Evolutionary conservation across 495 filamentous ascomycete genomes (phyloP), one percentile per base, ranked within the genome.

Genomic region (Annulohypoxylon nitens): DNA sequence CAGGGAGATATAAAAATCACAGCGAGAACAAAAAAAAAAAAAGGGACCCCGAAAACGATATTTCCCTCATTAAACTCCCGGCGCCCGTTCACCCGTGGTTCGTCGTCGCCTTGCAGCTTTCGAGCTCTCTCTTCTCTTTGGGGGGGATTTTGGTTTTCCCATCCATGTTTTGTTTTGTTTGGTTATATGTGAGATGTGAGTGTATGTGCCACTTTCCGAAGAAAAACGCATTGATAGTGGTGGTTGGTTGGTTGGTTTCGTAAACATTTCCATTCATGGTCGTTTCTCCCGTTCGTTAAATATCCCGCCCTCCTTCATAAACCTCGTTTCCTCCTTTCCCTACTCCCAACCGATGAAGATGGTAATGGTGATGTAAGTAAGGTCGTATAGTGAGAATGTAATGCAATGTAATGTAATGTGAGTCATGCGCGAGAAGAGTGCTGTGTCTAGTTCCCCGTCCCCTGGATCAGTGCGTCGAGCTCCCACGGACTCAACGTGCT

Each of bases 401-500:
- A 47, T n/a, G n/a, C 18, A 47, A n/a, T 14, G 12, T 43, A 14
- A n/a, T 43, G 10, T 25, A 2, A 18, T n/a, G n/a, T n/a, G n/a
- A n/a, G n/a, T n/a, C n/a, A 7, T 51, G 18, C 10, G 20, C 6
- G 48, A 26, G 20, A 26, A 14, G 10, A 14, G 48, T 51, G 16
- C 1, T 14, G 18, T 2, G n/a, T 41, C 10, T 11, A 60, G 36
- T 60, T 60, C 37, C n/a, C n/a, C 18, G 57, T 25, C 36, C 83
- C 83, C 8, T 79, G 61, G 11, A 91, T 87, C 72, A 91, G 78
- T 51, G 89, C 88, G 61, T 91, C 89, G 53, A 93, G 74, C 72
- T 94, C 92, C 82, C 90, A 90, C n/a, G 86, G 88, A 23, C 88
- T 91, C 0, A 94, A 81, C 7, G 92, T 93, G 66, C 91, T 93